phyloP scores from a whole-genome alignment of 169 alveolate species.

The Eimeria sp. region DNA sequence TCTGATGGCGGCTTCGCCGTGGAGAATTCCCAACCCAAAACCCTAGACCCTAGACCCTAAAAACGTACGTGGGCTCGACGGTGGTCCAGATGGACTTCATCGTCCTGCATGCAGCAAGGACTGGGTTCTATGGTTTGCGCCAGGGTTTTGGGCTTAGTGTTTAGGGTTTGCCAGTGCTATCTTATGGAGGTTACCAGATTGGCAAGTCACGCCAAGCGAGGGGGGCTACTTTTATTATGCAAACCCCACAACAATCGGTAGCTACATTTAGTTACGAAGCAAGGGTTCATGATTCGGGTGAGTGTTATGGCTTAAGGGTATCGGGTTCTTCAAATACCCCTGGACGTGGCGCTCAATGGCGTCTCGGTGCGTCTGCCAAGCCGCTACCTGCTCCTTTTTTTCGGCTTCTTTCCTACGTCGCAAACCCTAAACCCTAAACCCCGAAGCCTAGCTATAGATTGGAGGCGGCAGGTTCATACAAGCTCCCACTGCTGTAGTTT shows the following conservation, averaged over 20 bases:
- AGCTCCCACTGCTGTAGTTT: neutral
- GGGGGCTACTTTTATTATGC: neutral
- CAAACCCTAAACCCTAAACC: conserved; percentile 30
- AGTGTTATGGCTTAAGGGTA: neutral
- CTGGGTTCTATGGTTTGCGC: neutral
- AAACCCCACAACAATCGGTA: neutral
- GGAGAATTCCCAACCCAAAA: neutral
- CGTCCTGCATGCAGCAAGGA: conserved; percentile 10
- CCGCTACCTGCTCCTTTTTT: neutral
- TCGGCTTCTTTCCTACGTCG: conserved; percentile 14
- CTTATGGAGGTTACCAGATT: too few relatives aligned
- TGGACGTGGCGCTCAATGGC: neutral
- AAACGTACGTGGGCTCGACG: neutral
- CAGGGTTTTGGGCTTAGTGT: neutral
- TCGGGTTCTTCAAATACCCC: neutral
- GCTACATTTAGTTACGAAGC: neutral
- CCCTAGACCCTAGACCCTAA: conserved; percentile 29
- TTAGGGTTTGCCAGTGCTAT: neutral
- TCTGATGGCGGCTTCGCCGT: neutral
- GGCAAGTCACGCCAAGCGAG: too few relatives aligned
- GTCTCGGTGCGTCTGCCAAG: conserved; percentile 16
- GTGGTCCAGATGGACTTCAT: neutral
- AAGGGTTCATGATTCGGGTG: neutral
- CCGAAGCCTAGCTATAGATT: neutral
- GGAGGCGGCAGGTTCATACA: neutral